Base-by-base conservation (phyloP, 495 filamentous ascomycete genomes). In the Neurospora sp. region DNA sequence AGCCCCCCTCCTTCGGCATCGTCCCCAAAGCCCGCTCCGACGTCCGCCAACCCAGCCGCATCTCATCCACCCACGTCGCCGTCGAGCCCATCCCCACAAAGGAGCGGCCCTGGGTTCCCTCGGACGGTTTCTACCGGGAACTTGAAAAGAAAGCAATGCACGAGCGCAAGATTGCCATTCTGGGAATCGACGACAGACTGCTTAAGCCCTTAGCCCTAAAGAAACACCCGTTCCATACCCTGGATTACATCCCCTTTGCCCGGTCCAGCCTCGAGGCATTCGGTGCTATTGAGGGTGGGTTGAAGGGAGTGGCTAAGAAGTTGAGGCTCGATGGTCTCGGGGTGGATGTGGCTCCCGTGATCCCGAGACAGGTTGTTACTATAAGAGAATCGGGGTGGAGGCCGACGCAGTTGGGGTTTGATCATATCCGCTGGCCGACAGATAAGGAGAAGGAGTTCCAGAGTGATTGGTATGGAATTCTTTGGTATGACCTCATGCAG, bases 391-490 rank as follows among this genome's bases (percentile, higher is more conserved):
- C 9, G 1, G 35, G 35, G 8, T 78, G 76, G 76, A 20, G 73
- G 38, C 77, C 77, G 35, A 70, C 70, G 42, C 72, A 70, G 71
- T 22, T 73, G 48, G 31, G 71, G n/a, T 73, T 77, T 45, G 38
- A 68, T 0, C 27, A 31, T 37, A 35, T 65, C 12, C 53, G 27
- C 12, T 65, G 53, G 53, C 53, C 53, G 12, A 27, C 20, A 17
- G 75, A 74, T 71, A 68, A 69, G 17, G 40, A 31, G 0, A 48
- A 16, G 7, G 77, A 75, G 70, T 8, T 73, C 8, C 39, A 35
- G 22, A 37, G 17, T 2, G 71, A 72, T 3, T 79, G 77, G 76
- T 79, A 40, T 38, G 74, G 75, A 70, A 70, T 40, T n/a, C n/a
- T 73, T 7, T 78, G 75, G 41, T n/a, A 3, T 16, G 45, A 74